These are phyloP conservation scores for Solanum tacnaense DNA, from an alignment of 257 asterid species.

Conservation along the genomic window DNA sequence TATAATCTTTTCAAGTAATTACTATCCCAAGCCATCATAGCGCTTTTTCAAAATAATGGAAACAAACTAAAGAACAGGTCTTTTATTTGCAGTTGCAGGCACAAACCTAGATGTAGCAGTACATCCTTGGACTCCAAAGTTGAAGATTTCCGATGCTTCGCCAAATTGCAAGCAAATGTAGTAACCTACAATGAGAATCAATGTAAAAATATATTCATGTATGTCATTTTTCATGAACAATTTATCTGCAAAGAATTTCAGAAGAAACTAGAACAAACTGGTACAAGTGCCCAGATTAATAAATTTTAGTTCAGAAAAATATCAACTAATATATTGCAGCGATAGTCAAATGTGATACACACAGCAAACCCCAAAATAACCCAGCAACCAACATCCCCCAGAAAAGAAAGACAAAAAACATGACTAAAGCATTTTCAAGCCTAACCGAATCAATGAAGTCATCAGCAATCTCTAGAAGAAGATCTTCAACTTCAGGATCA, in stretches of 20 bases:
- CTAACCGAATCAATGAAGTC: slow-evolving; percentile 79
- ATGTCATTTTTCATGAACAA: background rate
- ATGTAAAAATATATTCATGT: background rate
- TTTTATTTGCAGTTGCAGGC: slow-evolving; percentile 1
- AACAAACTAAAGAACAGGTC: background rate
- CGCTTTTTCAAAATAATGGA: background rate
- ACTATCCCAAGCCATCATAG: background rate
- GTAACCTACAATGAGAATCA: slow-evolving; percentile 45
- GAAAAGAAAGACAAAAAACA: background rate
- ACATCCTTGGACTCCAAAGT: slow-evolving; percentile 89
- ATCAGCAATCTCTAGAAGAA: slow-evolving; percentile 76
- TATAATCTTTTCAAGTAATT: background rate
- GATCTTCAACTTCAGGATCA: slow-evolving; percentile 84
- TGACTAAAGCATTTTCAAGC: slow-evolving; percentile 1
- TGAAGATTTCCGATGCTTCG: slow-evolving; percentile 93
- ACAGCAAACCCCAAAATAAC: slow-evolving; percentile 1
- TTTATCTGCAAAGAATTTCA: background rate
- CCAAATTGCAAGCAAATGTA: slow-evolving; percentile 74
- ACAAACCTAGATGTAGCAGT: slow-evolving; percentile 88
- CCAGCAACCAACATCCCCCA: background rate
- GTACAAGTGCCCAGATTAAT: background rate
- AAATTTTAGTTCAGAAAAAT: background rate
- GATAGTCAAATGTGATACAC: background rate
- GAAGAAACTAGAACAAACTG: background rate
- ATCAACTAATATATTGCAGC: background rate